Evolutionary conservation across 768 basidiomycete genomes (phyloP).

Genomic region (Pleurotus ostreatus): DNA sequence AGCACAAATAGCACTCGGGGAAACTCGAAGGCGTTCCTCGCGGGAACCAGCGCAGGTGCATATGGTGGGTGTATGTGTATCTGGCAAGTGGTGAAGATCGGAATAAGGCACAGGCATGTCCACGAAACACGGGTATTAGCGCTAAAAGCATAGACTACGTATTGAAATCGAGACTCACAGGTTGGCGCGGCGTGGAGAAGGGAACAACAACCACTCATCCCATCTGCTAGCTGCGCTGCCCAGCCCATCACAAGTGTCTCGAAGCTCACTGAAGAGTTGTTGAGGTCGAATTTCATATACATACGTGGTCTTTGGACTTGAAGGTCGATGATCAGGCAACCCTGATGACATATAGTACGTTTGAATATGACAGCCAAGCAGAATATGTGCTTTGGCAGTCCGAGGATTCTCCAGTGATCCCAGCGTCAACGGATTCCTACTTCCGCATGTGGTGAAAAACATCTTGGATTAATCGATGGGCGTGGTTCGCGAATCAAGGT

Average conservation of each 20-base stretch:
- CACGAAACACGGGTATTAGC: slow-evolving; percentile 5
- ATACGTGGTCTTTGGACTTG: neutral
- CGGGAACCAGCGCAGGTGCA: slow-evolving; percentile 9
- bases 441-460: slow-evolving; percentile 6
- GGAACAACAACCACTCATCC: neutral
- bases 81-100: slow-evolving; percentile 5
- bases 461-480: slow-evolving; percentile 6
- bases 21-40: slow-evolving; percentile 4
- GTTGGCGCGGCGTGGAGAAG: neutral
- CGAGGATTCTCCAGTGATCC: slow-evolving; percentile 6
- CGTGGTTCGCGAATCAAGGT: slow-evolving; percentile 9
- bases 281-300: too few species aligned
- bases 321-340: neutral
- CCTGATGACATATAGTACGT: slow-evolving; percentile 7
- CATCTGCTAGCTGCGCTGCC: neutral
- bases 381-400: slow-evolving; percentile 6
- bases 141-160: neutral
- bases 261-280: too few species aligned
- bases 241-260: too few species aligned
- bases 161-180: neutral
- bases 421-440: slow-evolving; percentile 1
- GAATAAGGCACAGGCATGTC: neutral
- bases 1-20: slow-evolving; percentile 7
- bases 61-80: slow-evolving; percentile 2
- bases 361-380: slow-evolving; percentile 5